Evolutionary conservation across 1,139 yeast genomes (phyloP), one percentile per base, ranked within the genome.

Genomic region (Nadsonia commutata): DNA sequence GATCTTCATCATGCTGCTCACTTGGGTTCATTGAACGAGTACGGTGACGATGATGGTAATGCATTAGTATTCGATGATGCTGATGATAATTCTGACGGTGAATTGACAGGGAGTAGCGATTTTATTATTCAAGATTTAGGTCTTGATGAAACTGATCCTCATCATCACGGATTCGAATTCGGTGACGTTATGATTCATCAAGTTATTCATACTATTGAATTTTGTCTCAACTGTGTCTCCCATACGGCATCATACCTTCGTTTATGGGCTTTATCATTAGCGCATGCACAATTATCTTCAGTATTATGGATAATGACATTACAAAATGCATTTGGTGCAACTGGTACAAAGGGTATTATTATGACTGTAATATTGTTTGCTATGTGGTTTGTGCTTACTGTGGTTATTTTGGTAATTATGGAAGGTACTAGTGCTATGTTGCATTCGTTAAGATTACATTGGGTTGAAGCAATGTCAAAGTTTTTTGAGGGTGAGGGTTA

Each of bases 401-500:
- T 86, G 39, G 78, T 86, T 52, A 86, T 93, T 47, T 72, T 93
- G 59, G 97, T 93, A 42, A 70, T 86, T 48, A 90, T 93, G 98
- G 98, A 93, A 64, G 99, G 99, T 43, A 93, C 98, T 0, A 83
- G 95, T 38, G 98, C 98, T 22, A 93, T 93, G 98, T 72, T 93
- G 56, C 99, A 93, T 64, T 83, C 96, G 20, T 72, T 93, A 56
- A 82, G 98, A 64, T 68, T 90, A 58, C 98, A 90, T 62, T 90
- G 99, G 99, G 98, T 93, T 45, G 99, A 93, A 65, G 88, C 96
- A 27, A 93, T 93, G 97, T 86, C 96, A 42, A 93, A 93, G 66
- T 93, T 84, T 62, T 93, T 90, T 56, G 85, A 82, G 56, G 98
- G 98, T 53, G 97, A 90, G 58, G 98, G 98, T 43, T 72, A 78